Base-by-base conservation (phyloP, 257 asterid species). In the Parsonsia alboflavescens region DNA sequence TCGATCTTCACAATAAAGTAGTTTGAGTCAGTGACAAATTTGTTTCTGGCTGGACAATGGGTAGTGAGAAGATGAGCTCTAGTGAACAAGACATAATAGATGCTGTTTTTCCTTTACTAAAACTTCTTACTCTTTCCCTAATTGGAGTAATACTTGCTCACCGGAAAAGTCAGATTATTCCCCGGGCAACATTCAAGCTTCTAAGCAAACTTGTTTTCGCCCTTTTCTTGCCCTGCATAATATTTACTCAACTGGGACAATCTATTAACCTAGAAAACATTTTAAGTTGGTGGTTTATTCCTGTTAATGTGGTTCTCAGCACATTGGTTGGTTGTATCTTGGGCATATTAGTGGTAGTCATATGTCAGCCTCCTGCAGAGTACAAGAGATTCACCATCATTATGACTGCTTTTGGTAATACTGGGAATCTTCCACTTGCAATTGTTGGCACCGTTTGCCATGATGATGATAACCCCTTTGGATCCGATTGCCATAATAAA, bases 331-430 rank as follows among this genome's bases (percentile, higher is more conserved):
- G 88, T 76, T 76, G 78, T 33, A 12, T 80, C 2, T 73, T 82
- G 73, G 86, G 88, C 69, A 22, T 80, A 28, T 69, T 85, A 36
- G 86, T 82, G 24, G 85, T 82, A 36, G 13, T 72, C 70, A 70
- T 78, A 61, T 82, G 85, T 61, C 80, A 74, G 69, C 85, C 85
- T 1, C 85, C 85, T 72, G 77, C 82, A 16, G 81, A 84, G 58
- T 83, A 67, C 39, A 68, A 74, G 70, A 77, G 86, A 49, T 82
- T 84, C 73, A 79, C 86, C 8, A 79, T 84, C 42, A 76, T 81
- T 53, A 84, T 82, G 86, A 84, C 88, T 6, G 80, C 88, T 19
- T 84, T 84, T 74, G 88, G 88, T 24, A 84, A 84, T 56, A 81
- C 86, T 30, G 86, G 88, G 16, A 82, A 82, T 73, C 77, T 82